Base-by-base conservation (phyloP, 441 rosid genomes). In the Arabidopsis hybrid region DNA sequence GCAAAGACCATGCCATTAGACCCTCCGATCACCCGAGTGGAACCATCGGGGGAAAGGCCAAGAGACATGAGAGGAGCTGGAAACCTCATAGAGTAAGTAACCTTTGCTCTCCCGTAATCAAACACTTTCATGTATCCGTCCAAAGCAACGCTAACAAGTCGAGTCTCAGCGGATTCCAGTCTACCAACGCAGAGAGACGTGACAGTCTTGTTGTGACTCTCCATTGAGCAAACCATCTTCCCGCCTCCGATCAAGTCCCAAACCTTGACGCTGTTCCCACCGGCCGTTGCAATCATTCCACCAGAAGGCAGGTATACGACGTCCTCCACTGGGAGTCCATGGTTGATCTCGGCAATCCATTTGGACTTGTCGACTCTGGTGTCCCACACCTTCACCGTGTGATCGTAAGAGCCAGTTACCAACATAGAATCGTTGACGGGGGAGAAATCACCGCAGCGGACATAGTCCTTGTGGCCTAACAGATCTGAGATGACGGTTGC, bases 181-280 rank as follows among this genome's bases (percentile, higher is more conserved):
- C 79, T 87, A 32, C 95, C 97, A 0, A 85, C 83, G 67, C 89
- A 92, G 43, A 95, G 75, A 4, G 91, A 89, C 0, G 98, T 91
- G 3, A 93, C 95, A 1, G 98, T 93, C 86, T 90, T 91, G 85
- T 91, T 93, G 67, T 93, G 98, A 72, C 89, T 90, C 78, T 91
- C 97, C 91, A 95, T 87, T 0, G 97, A 85, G 72, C 84, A 80
- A 52, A 89, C 86, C 95, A 91, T 43, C 80, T 73, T 91, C 61
- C 98, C 97, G 38, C 97, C 99, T 26, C 86, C 95, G 45, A 91
- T 80, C 77, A 95, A 76, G 77, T 95, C 99, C 99, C 99, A 95
- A 2, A 95, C 79, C 83, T 91, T 95, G 72, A 95, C 93, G 26
- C 75, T 81, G 65, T 91, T 89, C 46, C 90, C 91, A 14, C 99